phyloP scores from a whole-genome alignment of 2,329 filamentous ascomycete species.

The Trichoderma sp. region DNA sequence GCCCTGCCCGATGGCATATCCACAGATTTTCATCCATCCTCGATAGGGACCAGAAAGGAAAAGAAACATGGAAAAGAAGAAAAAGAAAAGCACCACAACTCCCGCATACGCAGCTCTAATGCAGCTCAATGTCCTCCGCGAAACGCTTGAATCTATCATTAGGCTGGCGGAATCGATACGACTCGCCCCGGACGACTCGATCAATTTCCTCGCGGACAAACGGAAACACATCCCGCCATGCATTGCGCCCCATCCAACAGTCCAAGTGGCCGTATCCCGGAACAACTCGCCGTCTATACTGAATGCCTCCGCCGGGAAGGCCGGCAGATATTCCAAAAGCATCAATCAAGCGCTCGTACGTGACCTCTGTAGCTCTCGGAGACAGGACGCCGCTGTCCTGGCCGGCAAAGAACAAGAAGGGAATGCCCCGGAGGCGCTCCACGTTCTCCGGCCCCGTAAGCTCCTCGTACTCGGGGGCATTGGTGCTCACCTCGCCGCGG shows the following conservation, averaged over 20 bases:
- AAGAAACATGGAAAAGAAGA: neutral
- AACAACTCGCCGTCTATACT: constrained; percentile 57
- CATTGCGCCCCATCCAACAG: constrained; percentile 63
- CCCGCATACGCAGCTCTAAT: constrained; percentile 43
- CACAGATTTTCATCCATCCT: neutral
- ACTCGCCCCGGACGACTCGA: constrained; percentile 43
- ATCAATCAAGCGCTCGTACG: constrained; percentile 56
- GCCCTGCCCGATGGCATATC: neutral
- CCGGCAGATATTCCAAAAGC: constrained; percentile 48
- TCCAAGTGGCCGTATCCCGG: constrained; percentile 63
- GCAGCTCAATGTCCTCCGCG: constrained; percentile 33
- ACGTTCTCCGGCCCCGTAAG: constrained; percentile 57
- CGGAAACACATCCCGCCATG: constrained; percentile 62
- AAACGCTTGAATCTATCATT: constrained; percentile 22
- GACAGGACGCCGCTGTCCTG: constrained; percentile 59
- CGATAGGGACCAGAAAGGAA: neutral
- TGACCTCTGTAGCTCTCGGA: constrained; percentile 55
- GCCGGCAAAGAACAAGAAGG: constrained; percentile 59
- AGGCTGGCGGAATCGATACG: constrained; percentile 25
- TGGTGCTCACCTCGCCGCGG: constrained; percentile 54
- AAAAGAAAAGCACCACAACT: no score
- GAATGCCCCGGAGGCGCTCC: constrained; percentile 52
- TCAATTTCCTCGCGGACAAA: constrained; percentile 58
- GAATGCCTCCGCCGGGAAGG: constrained; percentile 37
- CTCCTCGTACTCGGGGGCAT: constrained; percentile 50